Evolutionary conservation across 805 yeast species (phyloP).

Genomic region (Sugiyamaella marilandica): DNA sequence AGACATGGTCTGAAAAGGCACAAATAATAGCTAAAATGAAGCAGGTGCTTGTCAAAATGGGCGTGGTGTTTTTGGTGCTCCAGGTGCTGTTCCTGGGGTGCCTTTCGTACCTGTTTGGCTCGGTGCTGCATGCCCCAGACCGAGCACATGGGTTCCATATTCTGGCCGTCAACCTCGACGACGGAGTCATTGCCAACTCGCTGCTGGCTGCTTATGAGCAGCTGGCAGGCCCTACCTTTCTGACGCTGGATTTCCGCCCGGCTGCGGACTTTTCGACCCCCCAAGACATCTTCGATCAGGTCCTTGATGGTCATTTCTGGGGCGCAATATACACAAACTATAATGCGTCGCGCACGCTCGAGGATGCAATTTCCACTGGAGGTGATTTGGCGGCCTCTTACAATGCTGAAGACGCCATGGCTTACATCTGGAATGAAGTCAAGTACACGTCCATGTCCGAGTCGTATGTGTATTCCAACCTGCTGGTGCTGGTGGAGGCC

Average conservation of each 20-base stretch:
- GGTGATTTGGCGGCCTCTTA: not conserved
- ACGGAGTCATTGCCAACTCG: slow-evolving; percentile 9
- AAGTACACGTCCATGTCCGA: slow-evolving; percentile 7
- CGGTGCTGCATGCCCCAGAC: slow-evolving; percentile 1
- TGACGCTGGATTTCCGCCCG: slow-evolving; percentile 4
- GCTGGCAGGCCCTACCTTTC: slow-evolving; percentile 8
- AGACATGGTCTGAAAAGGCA: too few relatives aligned
- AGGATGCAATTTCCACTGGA: not conserved
- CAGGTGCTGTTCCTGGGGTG: slow-evolving; percentile 11
- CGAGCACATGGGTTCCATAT: slow-evolving; percentile 8
- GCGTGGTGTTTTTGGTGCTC: not conserved
- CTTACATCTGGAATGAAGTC: slow-evolving; percentile 14
- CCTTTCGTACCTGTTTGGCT: slow-evolving; percentile 12
- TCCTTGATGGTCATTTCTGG: slow-evolving; percentile 11
- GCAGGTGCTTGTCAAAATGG: not conserved
- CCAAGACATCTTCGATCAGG: slow-evolving; percentile 2
- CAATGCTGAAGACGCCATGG: slow-evolving; percentile 6
- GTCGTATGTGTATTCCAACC: not conserved
- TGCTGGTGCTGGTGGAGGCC: slow-evolving; percentile 1
- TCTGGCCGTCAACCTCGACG: slow-evolving; percentile 11
- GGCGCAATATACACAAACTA: slow-evolving; percentile 8
- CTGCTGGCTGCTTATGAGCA: slow-evolving; percentile 7
- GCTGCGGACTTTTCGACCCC: not conserved
- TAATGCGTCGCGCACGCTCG: slow-evolving; percentile 7
- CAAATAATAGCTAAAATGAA: not conserved